A percentile compares a stretch with the other conserved stretches of the same genome.
phyloP scores from a whole-genome alignment of 2,329 filamentous ascomycete genomes.

The Thelonectria rubi region DNA sequence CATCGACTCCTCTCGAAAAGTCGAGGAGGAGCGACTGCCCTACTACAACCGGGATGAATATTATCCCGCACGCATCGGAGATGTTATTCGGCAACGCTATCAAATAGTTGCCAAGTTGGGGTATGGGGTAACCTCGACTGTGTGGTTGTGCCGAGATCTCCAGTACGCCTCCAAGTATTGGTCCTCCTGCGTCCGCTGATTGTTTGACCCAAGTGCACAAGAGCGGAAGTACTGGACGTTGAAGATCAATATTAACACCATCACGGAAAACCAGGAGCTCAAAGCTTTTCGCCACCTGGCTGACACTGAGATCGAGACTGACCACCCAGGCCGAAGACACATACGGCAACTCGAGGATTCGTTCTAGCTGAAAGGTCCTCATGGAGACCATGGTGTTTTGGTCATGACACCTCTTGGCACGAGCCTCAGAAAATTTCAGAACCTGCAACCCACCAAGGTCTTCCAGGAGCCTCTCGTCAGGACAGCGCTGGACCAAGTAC shows the following conservation, averaged over 20 bases:
- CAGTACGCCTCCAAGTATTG: constrained; percentile 17
- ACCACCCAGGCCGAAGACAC: constrained; percentile 43
- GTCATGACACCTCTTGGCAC: constrained; percentile 50
- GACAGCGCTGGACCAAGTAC: constrained; percentile 31
- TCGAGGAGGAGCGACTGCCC: constrained; percentile 43
- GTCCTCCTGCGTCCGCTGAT: neutral
- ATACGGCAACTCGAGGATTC: constrained; percentile 48
- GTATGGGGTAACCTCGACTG: constrained; percentile 52
- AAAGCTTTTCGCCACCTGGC: neutral
- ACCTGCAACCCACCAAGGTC: constrained; percentile 37
- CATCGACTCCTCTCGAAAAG: neutral
- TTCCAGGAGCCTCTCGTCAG: constrained; percentile 34
- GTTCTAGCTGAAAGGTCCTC: constrained; percentile 44
- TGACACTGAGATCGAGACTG: constrained; percentile 11
- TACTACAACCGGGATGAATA: constrained; percentile 43
- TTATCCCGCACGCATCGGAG: constrained; percentile 49
- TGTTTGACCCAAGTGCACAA: neutral
- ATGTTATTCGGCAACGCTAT: constrained; percentile 47
- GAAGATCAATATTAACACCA: neutral
- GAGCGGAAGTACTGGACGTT: neutral
- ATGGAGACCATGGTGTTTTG: constrained; percentile 47
- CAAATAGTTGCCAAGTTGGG: constrained; percentile 54
- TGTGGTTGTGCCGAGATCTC: constrained; percentile 54
- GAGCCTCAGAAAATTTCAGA: constrained; percentile 40
- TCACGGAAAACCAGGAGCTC: neutral